A percentile compares a stretch with the other conserved stretches of the same genome.
Evolutionary conservation across 208 protist genomes (phyloP).

Genomic region (Acanthamoeba culbertsoni): DNA sequence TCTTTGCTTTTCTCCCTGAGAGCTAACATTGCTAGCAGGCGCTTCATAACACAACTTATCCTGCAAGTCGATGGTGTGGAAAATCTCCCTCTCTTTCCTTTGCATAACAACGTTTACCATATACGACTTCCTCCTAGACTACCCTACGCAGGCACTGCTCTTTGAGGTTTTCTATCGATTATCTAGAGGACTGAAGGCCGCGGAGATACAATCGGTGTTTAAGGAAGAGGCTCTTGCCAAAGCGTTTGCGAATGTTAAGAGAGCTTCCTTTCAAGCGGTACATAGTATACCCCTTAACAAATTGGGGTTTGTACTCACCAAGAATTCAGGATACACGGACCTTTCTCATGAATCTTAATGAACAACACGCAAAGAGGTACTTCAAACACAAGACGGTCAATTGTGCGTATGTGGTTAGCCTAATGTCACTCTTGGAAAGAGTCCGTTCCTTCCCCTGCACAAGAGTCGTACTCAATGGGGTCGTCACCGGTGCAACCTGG

Average conservation of each 20-base stretch:
- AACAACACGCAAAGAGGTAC: background rate
- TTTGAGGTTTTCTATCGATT: slow-evolving; percentile 24
- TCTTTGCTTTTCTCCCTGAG: background rate
- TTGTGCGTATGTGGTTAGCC: background rate
- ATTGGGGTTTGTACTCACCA: background rate
- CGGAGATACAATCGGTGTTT: background rate
- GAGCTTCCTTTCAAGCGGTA: background rate
- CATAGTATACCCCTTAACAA: background rate
- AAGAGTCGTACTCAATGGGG: background rate
- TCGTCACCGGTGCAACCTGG: background rate
- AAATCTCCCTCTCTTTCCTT: background rate
- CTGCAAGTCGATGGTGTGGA: background rate
- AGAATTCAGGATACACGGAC: background rate
- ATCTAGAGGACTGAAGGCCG: background rate
- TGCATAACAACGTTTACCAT: background rate
- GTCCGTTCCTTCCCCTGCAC: background rate
- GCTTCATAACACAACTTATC: background rate
- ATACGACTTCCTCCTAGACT: background rate
- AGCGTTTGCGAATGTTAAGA: background rate
- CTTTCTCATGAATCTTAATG: background rate
- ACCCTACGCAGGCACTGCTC: background rate
- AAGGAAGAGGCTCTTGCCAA: background rate
- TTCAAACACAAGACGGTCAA: background rate
- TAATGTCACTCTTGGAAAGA: background rate
- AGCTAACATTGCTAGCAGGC: too few species aligned